These are phyloP conservation scores for Massarina eburnea DNA, from an alignment of 2,329 filamentous ascomycete species.

Conservation along the genomic window DNA sequence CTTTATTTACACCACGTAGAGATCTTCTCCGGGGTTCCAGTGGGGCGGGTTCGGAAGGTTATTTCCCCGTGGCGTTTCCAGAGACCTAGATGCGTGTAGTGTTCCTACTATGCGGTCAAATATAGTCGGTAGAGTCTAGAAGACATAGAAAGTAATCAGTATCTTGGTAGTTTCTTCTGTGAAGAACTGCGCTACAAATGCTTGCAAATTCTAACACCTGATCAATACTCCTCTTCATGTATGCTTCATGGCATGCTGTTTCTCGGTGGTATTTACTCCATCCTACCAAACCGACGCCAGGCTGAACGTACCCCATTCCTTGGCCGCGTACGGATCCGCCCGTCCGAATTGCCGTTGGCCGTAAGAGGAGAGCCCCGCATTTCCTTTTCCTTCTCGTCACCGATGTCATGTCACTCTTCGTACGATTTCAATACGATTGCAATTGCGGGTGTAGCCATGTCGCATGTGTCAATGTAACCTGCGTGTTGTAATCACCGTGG, in stretches of 20 bases:
- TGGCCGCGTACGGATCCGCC: constrained; percentile 4
- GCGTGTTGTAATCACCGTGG: too few species aligned
- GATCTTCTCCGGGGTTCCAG: not conserved
- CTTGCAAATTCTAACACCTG: too few species aligned
- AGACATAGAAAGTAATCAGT: not conserved
- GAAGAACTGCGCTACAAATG: too few species aligned
- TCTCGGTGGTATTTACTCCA: too few species aligned
- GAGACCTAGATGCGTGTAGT: not conserved
- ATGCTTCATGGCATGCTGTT: too few species aligned
- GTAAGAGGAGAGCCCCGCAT: too few species aligned
- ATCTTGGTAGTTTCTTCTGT: too few species aligned
- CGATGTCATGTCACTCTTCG: not conserved
- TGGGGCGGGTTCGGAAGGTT: not conserved
- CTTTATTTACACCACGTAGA: constrained; percentile 67
- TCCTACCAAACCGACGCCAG: too few species aligned
- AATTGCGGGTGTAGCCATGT: not conserved
- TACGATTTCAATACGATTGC: not conserved
- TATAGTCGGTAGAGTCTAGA: not conserved
- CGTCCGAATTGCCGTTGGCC: constrained; percentile 10
- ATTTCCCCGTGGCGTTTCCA: not conserved
- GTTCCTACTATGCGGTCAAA: not conserved
- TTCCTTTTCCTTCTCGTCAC: not conserved
- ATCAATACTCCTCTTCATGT: too few species aligned
- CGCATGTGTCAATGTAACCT: too few species aligned
- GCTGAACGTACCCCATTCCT: constrained; percentile 2